A percentile compares a stretch with the other conserved stretches of the same genome.
Conservation (phyloP, 2,329 filamentous ascomycete genomes). For the Trichoderma asperellum region DNA sequence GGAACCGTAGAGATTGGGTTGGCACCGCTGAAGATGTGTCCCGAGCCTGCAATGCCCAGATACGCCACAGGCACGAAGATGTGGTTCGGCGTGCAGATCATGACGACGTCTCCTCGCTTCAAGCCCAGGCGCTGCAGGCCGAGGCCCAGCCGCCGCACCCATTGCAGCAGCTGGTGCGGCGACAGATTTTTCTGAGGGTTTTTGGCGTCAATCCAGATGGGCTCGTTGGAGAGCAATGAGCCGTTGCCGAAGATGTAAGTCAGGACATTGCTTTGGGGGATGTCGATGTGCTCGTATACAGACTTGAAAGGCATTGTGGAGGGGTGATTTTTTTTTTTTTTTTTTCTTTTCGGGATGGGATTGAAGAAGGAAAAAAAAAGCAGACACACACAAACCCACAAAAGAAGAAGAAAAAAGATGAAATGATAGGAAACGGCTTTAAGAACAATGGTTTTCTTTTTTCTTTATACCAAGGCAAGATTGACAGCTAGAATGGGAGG, state of each 20-base stretch:
- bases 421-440: background rate
- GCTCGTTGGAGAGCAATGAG: constrained; percentile 46
- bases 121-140: constrained; percentile 53
- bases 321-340: background rate
- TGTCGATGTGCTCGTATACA: constrained; percentile 47
- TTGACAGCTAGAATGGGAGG: background rate
- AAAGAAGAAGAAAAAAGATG: background rate
- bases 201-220: constrained; percentile 58
- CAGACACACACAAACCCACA: too few relatives aligned
- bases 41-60: constrained; percentile 56
- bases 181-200: constrained; percentile 51
- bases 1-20: constrained; percentile 56
- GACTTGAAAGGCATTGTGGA: constrained; percentile 49
- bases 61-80: constrained; percentile 60
- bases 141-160: constrained; percentile 55
- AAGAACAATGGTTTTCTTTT: background rate
- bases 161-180: constrained; percentile 51
- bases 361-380: background rate
- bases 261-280: constrained; percentile 51
- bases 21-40: constrained; percentile 57
- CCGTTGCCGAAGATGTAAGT: constrained; percentile 42
- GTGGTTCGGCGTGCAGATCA: constrained; percentile 59
- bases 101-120: constrained; percentile 53
- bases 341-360: background rate
- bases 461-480: background rate